Conservation (phyloP, 305 asterid species). For the Fraxinus dipetala region DNA sequence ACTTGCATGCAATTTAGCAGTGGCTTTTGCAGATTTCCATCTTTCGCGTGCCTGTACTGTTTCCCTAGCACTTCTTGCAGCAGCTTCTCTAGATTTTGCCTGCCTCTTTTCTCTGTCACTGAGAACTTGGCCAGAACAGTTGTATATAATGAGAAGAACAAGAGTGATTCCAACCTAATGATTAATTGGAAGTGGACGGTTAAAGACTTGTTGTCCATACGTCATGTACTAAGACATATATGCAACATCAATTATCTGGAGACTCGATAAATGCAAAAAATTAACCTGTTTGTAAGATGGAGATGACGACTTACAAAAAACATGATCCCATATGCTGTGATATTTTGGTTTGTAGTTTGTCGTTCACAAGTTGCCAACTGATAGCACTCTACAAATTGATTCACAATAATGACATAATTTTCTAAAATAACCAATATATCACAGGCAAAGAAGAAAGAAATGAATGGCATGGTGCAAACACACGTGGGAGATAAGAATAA, state of each 20-base stretch:
- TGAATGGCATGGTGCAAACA: conserved; percentile 1
- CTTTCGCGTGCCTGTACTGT: conserved; percentile 60
- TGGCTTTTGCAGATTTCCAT: conserved; percentile 79
- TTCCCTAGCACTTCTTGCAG: conserved; percentile 73
- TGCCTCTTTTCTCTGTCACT: conserved; percentile 60
- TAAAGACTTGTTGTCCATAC: conserved; percentile 10
- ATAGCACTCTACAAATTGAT: conserved; percentile 55
- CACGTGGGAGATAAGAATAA: neutral
- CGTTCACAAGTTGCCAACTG: conserved; percentile 61
- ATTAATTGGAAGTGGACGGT: conserved; percentile 8
- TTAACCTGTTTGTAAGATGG: conserved; percentile 7
- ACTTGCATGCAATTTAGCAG: conserved; percentile 50
- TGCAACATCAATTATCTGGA: neutral
- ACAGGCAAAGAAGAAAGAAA: neutral
- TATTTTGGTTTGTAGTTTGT: conserved; percentile 59
- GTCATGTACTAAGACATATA: neutral
- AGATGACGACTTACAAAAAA: conserved; percentile 55
- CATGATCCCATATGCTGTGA: conserved; percentile 69
- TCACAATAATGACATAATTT: conserved; percentile 13
- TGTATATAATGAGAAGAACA: conserved; percentile 67
- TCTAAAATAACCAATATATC: conserved; percentile 1
- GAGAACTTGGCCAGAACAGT: conserved; percentile 77
- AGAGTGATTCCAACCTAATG: conserved; percentile 65
- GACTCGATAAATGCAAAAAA: neutral
- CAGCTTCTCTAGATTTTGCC: conserved; percentile 75